phyloP scores from a whole-genome alignment of 345 rosid species.

The Conringia planisiliqua region DNA sequence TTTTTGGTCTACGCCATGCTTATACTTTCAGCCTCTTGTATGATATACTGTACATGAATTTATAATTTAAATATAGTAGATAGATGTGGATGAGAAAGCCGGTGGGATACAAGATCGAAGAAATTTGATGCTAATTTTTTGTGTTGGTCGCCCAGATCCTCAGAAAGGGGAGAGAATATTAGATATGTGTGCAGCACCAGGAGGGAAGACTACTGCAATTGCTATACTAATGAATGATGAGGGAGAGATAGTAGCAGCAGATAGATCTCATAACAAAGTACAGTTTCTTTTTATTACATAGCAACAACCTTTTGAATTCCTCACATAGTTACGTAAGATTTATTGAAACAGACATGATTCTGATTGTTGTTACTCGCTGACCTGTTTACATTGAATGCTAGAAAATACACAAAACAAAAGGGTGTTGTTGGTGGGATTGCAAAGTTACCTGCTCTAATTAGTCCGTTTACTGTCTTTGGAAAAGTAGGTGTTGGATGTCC shows the following conservation, averaged over 20 bases:
- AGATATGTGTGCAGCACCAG: conserved; percentile 99
- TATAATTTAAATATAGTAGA: background rate
- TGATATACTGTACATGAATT: background rate
- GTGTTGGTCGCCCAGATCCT: conserved; percentile 60
- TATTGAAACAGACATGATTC: background rate
- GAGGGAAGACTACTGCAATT: conserved; percentile 96
- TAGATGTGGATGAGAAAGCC: background rate
- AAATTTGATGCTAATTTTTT: conserved; percentile 2
- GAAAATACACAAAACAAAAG: background rate
- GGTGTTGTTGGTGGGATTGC: background rate
- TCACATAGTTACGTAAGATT: background rate
- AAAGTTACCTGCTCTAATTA: background rate
- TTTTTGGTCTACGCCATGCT: background rate
- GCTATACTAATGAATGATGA: conserved; percentile 85
- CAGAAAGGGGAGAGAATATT: conserved; percentile 83
- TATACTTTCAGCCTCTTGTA: background rate
- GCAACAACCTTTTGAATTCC: background rate
- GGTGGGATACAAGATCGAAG: background rate
- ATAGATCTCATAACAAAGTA: conserved; percentile 98
- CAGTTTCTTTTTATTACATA: conserved; percentile 1
- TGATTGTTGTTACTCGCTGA: background rate
- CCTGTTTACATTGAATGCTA: background rate
- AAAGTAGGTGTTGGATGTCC: conserved; percentile 64
- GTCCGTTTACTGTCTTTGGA: background rate
- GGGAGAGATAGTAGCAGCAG: conserved; percentile 90